Base-by-base conservation (phyloP, 1,284 basidiomycete species). In the Phenoliferia sp. region DNA sequence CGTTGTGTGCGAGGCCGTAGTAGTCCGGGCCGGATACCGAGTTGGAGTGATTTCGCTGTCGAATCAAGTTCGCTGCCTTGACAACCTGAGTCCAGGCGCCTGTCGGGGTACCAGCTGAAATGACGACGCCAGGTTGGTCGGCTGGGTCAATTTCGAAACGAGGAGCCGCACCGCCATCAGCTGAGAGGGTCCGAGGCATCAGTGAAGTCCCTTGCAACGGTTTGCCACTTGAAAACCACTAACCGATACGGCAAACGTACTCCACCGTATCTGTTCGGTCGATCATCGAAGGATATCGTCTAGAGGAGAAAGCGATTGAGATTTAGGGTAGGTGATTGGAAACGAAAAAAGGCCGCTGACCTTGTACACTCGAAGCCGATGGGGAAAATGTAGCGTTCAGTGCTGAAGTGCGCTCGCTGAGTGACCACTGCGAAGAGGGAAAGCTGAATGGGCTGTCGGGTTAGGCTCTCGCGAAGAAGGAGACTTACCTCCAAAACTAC, bases 21-120 rank as follows among this genome's bases (percentile, higher is more conserved):
- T 90, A 90, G 79, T 90, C 89, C 15, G 89, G 89, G 0, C 89
- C 89, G 3, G 89, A 90, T 17, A 90, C 88, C 12, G 87, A 89
- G 77, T 90, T 90, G 54, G 86, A 88, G 75, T 90, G 89, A 71
- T 88, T 87, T 29, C 88, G 83, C 76, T 88, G 86, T 60, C 89
- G 84, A 68, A 90, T 85, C 55, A 84, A 83, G 75, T 90, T 90
- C 0, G 89, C 89, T 56, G 87, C 85, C 74, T 87, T 87, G 61
- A 91, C 88, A 70, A 90, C 88, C 73, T 83, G 85, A 1, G 87
- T 86, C 89, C 89, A 90, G 59, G 89, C 88, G 36, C 89, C 89
- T 0, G 89, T 90, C 50, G 89, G 88, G 0, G 89, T 90, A n/a
- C 88, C 87, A 3, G 89, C 87, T 60, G 87, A 85, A 73, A 90